Evolutionary conservation across 805 yeast genomes (phyloP), one percentile per base, ranked within the genome.

Genomic region (Sugiyamaella mastotermitis): DNA sequence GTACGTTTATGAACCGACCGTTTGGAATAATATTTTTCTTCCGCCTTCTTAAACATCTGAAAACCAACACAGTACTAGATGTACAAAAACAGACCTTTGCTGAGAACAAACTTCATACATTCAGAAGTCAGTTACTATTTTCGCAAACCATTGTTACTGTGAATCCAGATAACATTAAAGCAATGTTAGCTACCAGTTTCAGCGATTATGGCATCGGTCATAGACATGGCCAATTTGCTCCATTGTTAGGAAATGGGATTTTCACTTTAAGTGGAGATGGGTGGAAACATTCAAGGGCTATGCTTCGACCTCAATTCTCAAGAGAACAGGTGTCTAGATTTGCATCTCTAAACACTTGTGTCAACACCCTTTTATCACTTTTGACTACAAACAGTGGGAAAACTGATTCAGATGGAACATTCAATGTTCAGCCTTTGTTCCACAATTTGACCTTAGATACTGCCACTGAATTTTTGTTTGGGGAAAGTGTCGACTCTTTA

Each of bases 271-370:
- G 53, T 24, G 61, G 62, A 18, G 48, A 47, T 26, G 55, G 52
- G 21, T 61, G 66, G 66, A 51, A 54, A 33, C 64, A 61, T 37
- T 56, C 64, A 14, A 47, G 66, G 11, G 51, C 58, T 5, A 41
- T 61, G 52, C 50, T 61, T 28, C 50, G 64, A 25, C 66, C 66
- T 4, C 62, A 58, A 44, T 61, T 61, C 46, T 35, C 50, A 27
- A 45, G 56, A 4, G 56, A 53, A 27, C 62, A 59, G 48, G 52
- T 60, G 19, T 45, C 54, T 14, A 54, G 53, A 16, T 43, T 59
- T 1, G 46, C 39, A 5, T 35, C 43, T 29, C 37, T 61, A 16
- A 46, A 48, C 14, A 35, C 21, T n/a, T 65, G 61, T 43, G 47
- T 50, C n/a, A 46, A 46, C 24, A 43, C 25, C 10, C 35, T 61